Conservation (phyloP, 2,329 filamentous ascomycete genomes). For the Clarireedia monteithiana region DNA sequence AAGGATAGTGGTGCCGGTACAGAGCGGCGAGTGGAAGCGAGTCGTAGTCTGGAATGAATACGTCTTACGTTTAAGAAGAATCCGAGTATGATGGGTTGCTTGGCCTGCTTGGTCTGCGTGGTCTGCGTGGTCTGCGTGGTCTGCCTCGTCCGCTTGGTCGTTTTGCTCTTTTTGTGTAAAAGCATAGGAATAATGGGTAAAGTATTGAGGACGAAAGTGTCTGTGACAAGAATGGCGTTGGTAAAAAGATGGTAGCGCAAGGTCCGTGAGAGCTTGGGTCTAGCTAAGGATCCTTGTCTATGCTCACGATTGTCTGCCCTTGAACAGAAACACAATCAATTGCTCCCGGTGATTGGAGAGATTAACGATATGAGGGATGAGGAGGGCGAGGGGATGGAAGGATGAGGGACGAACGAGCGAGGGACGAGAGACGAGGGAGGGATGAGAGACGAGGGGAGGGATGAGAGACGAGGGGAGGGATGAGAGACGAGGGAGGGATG, state of each 20-base stretch:
- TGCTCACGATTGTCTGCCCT: neutral
- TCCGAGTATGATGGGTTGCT: too few relatives aligned
- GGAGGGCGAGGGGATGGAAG: neutral
- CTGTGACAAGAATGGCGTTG: neutral
- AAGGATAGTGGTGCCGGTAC: neutral
- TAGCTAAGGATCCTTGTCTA: neutral
- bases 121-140: too few relatives aligned
- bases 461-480: too few relatives aligned
- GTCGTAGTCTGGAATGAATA: neutral
- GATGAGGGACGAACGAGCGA: too few relatives aligned
- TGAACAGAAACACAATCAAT: neutral
- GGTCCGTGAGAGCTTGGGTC: constrained; percentile 7
- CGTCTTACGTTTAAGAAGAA: too few relatives aligned
- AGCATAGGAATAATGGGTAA: neutral
- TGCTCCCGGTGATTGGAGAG: neutral
- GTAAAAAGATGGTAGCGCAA: constrained; percentile 3
- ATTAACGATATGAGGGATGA: neutral
- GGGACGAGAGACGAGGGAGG: too few relatives aligned
- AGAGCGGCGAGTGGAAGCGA: neutral
- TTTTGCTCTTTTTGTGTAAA: neutral
- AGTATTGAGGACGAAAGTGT: neutral
- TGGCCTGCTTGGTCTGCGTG: too few relatives aligned
- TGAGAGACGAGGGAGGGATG: too few relatives aligned
- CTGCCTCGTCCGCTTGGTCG: too few relatives aligned
- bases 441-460: too few relatives aligned